These are phyloP conservation scores for Coemansia sp. DNA, from an alignment of 192 early-diverging fungal genomes.

Conservation along the genomic window DNA sequence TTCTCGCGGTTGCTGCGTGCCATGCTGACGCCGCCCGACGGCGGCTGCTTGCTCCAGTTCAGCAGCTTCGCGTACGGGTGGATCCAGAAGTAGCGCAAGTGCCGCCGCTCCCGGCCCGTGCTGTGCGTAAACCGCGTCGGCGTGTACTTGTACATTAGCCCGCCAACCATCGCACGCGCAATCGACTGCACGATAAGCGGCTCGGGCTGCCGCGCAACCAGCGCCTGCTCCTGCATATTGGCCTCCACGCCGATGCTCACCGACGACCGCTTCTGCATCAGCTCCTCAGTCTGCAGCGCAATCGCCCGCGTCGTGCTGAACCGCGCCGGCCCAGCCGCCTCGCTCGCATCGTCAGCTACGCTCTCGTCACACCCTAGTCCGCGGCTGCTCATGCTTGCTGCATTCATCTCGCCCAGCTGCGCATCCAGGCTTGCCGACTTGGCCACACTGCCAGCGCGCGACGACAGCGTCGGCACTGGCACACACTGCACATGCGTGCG, in stretches of 20 bases:
- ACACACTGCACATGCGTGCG: conserved; percentile 44
- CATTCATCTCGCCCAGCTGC: neutral
- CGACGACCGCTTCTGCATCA: conserved; percentile 13
- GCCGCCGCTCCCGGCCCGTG: conserved; percentile 60
- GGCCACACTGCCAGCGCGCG: conserved; percentile 14
- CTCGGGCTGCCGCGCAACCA: conserved; percentile 46
- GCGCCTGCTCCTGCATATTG: conserved; percentile 6
- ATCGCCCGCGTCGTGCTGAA: neutral
- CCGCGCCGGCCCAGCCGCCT: neutral
- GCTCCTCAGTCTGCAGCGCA: neutral
- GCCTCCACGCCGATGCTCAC: conserved; percentile 30
- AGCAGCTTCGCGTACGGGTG: conserved; percentile 77
- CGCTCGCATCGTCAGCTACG: conserved; percentile 1
- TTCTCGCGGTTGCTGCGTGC: conserved; percentile 28
- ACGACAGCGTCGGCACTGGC: conserved; percentile 19
- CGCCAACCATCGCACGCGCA: conserved; percentile 78
- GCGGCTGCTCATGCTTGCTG: neutral
- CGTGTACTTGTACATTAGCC: conserved; percentile 73
- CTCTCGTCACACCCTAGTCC: conserved; percentile 22
- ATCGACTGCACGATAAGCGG: conserved; percentile 68
- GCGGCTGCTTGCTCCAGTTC: conserved; percentile 70
- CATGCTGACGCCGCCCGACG: conserved; percentile 37
- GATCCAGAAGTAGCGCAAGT: conserved; percentile 77
- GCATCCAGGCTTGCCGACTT: neutral
- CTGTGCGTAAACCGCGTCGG: conserved; percentile 49